Conservation (phyloP, 148 eudicot species). For the Heliamphora exappendiculata region DNA sequence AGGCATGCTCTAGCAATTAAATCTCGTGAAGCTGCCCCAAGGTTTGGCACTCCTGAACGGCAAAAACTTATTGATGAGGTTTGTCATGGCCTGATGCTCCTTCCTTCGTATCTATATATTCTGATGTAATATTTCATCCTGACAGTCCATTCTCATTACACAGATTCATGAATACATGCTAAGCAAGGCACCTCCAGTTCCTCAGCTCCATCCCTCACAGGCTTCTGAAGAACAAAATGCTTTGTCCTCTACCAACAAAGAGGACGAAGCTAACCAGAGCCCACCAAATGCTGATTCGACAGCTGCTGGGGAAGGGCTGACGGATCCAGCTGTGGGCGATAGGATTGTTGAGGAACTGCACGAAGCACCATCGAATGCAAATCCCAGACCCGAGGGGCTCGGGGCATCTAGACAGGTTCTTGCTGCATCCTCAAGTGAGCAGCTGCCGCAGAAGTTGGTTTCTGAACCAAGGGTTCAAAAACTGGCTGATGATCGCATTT, state of each 20-base stretch:
- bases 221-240: conserved; percentile 31
- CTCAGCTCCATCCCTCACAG: conserved; percentile 33
- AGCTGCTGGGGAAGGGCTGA: conserved; percentile 22
- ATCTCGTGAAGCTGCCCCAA: conserved; percentile 86
- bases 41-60: conserved; percentile 75
- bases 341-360: conserved; percentile 36
- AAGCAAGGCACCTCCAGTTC: conserved; percentile 81
- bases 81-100: conserved; percentile 6
- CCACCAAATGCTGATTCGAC: conserved; percentile 28
- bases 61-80: conserved; percentile 96
- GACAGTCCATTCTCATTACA: background rate
- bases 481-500: conserved; percentile 73
- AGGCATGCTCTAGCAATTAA: conserved; percentile 68
- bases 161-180: conserved; percentile 93
- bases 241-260: conserved; percentile 19
- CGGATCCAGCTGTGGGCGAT: conserved; percentile 28
- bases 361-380: conserved; percentile 29
- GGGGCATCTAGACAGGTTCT: conserved; percentile 28
- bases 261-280: conserved; percentile 25
- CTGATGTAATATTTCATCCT: background rate
- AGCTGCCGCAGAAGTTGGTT: conserved; percentile 26
- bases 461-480: conserved; percentile 37
- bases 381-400: conserved; percentile 20
- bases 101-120: background rate
- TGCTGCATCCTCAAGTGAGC: conserved; percentile 28